These are phyloP conservation scores for Lanmaoa rubissima DNA, from an alignment of 768 basidiomycete species.

Conservation along the genomic window DNA sequence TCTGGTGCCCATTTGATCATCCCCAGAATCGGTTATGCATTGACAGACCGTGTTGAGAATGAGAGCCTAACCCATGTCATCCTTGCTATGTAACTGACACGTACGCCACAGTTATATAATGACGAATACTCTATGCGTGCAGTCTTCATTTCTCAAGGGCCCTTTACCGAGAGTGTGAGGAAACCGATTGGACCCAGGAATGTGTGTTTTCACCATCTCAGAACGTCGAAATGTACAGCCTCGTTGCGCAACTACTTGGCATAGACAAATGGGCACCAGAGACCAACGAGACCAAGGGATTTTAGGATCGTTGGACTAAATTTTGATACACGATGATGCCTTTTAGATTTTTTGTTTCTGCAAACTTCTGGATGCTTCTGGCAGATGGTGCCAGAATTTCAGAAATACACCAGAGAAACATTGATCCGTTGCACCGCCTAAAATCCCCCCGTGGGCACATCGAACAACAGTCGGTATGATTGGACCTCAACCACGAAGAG, in stretches of 20 bases:
- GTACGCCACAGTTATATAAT: conserved; percentile 60
- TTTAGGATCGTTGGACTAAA: conserved; percentile 65
- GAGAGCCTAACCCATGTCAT: conserved; percentile 31
- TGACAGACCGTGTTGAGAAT: conserved; percentile 63
- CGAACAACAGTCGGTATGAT: no score
- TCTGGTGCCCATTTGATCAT: conserved; percentile 84
- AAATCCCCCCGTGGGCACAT: background rate
- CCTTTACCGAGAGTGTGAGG: conserved; percentile 50
- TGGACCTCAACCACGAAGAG: no score
- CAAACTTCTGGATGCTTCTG: background rate
- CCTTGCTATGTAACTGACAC: background rate
- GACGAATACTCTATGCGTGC: conserved; percentile 73
- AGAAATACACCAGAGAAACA: background rate
- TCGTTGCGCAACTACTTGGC: conserved; percentile 71
- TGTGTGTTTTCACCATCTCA: conserved; percentile 75
- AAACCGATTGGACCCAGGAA: conserved; percentile 30
- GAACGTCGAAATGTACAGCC: conserved; percentile 82
- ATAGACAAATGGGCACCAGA: conserved; percentile 51
- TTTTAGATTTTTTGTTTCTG: background rate
- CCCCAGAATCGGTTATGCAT: conserved; percentile 73
- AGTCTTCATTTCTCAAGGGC: conserved; percentile 86
- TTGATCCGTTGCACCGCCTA: background rate
- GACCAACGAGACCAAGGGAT: conserved; percentile 74
- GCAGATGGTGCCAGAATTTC: background rate
- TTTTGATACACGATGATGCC: background rate